Conservation (phyloP, 2,329 filamentous ascomycete genomes). For the Venturia oleaginea region DNA sequence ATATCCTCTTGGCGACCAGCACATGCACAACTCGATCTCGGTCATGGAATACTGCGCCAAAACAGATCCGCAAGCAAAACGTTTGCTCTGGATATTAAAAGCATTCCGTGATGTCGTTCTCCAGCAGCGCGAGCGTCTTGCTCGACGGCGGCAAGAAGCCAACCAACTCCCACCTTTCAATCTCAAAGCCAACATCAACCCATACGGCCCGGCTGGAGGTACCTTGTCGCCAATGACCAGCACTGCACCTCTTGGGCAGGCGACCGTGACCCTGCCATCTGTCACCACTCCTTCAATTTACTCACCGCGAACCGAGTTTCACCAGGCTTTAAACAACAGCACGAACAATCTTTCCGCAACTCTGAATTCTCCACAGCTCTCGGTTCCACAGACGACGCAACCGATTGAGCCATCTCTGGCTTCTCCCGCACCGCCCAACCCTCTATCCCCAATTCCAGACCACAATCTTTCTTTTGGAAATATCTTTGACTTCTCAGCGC, state of each 20-base stretch:
- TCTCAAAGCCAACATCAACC: constrained; percentile 6
- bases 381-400: not conserved
- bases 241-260: constrained; percentile 78
- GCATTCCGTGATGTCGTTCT: constrained; percentile 30
- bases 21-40: constrained; percentile 29
- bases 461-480: constrained; percentile 15
- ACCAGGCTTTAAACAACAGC: not conserved
- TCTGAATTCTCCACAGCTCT: not conserved
- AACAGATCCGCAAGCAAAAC: constrained; percentile 31
- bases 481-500: constrained; percentile 29
- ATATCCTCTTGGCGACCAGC: constrained; percentile 25
- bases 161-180: constrained; percentile 11
- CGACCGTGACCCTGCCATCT: constrained; percentile 53
- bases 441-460: not conserved
- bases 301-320: not conserved
- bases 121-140: constrained; percentile 20
- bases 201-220: not conserved
- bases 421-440: constrained; percentile 11
- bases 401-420: constrained; percentile 7
- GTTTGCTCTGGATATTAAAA: constrained; percentile 29
- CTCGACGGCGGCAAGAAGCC: not conserved
- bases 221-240: not conserved
- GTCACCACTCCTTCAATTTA: not conserved
- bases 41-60: constrained; percentile 33
- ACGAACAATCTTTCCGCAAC: not conserved